Evolutionary conservation across 2,329 filamentous ascomycete genomes (phyloP).

Genomic region (Helotiales sp.): DNA sequence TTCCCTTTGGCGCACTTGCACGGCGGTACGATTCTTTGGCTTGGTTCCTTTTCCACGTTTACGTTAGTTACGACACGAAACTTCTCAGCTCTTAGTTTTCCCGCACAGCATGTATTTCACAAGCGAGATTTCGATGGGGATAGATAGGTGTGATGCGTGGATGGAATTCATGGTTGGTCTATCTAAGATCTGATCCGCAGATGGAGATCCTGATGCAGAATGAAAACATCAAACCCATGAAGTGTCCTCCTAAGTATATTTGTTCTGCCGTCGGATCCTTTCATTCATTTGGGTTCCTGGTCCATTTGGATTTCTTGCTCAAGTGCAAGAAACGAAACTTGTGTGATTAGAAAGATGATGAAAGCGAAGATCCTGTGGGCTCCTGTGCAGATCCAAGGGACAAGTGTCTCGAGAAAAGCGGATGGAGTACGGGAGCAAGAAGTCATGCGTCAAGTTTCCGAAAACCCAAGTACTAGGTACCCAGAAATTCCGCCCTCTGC

Average conservation of each 20-base stretch:
- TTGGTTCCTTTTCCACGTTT: slow-evolving; percentile 1
- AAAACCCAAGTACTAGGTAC: not conserved
- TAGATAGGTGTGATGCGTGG: slow-evolving; percentile 1
- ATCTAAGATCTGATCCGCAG: slow-evolving; percentile 1
- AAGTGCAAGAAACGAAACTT: not conserved
- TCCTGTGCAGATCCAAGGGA: not conserved
- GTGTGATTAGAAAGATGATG: not conserved
- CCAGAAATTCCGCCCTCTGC: not conserved
- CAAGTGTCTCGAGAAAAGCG: not conserved
- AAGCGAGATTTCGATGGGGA: not conserved
- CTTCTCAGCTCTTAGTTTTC: slow-evolving; percentile 23
- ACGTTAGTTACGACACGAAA: slow-evolving; percentile 4
- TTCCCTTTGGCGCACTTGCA: slow-evolving; percentile 17
- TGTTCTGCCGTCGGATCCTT: not conserved
- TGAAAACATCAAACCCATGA: slow-evolving; percentile 8
- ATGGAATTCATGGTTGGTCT: slow-evolving; percentile 12
- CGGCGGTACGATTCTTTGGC: not conserved
- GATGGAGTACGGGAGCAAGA: not conserved
- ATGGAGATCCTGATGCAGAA: slow-evolving; percentile 13
- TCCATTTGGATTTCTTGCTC: not conserved
- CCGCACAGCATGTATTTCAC: not conserved
- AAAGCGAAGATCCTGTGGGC: not conserved
- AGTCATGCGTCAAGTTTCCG: not conserved
- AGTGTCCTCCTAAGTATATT: not conserved
- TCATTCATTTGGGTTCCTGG: not conserved